Conservation (phyloP, 1,284 basidiomycete genomes). For the Coniferiporia sulphurascens region DNA sequence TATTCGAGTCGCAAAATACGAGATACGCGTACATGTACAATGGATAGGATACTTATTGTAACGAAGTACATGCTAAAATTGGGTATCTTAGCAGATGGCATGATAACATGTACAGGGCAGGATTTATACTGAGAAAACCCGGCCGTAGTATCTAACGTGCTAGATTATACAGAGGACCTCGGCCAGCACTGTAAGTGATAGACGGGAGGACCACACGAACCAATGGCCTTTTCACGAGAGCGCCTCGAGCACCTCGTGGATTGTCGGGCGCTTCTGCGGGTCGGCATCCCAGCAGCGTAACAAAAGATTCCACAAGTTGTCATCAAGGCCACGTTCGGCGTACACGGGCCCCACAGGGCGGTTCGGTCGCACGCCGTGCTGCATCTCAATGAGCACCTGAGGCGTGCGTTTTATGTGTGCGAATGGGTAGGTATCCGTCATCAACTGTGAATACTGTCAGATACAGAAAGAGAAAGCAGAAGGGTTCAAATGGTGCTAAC, state of each 20-base stretch:
- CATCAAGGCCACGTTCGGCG: slow-evolving; percentile 41
- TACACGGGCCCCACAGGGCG: slow-evolving; percentile 34
- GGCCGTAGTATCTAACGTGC: no score
- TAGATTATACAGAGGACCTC: no score
- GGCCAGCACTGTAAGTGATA: no score
- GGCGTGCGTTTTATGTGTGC: slow-evolving; percentile 41
- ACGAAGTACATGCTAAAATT: no score
- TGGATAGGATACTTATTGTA: no score
- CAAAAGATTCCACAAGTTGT: slow-evolving; percentile 43
- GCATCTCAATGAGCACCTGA: slow-evolving; percentile 43
- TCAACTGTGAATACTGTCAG: slow-evolving; percentile 30
- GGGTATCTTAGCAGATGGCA: no score
- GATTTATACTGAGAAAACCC: no score
- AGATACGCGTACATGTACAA: no score
- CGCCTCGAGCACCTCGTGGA: slow-evolving; percentile 33
- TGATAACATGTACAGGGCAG: no score
- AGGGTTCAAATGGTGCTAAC: slow-evolving; percentile 25
- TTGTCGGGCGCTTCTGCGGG: slow-evolving; percentile 34
- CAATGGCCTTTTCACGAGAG: background rate
- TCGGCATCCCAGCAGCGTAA: slow-evolving; percentile 39
- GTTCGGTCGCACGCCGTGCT: slow-evolving; percentile 36
- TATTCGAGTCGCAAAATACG: no score
- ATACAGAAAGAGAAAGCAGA: background rate
- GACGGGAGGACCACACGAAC: no score
- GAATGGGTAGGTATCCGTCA: slow-evolving; percentile 49